Percentiles rank a stretch among this genome's conserved stretches.
These are phyloP conservation scores for Fusarium sterilihyphosum DNA, from an alignment of 2,329 filamentous ascomycete species.

Conservation along the genomic window DNA sequence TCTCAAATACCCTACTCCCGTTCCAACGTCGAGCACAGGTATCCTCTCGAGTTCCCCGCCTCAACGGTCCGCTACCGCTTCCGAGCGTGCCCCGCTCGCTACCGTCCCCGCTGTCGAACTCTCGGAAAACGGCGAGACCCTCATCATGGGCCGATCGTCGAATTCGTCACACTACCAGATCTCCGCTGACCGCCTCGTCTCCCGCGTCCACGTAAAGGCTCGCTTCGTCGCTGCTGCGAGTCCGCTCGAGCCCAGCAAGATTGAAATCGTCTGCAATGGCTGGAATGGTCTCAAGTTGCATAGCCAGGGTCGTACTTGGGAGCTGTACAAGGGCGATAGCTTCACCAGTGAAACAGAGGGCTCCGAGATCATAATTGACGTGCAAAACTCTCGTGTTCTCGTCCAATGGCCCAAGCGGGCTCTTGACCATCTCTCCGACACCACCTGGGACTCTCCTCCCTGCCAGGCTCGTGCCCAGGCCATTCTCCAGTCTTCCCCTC, in stretches of 20 bases:
- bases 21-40: conserved; percentile 92
- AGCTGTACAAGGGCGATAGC: conserved; percentile 85
- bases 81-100: conserved; percentile 84
- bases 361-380: conserved; percentile 92
- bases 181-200: conserved; percentile 90
- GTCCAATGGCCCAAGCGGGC: conserved; percentile 81
- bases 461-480: conserved; percentile 45
- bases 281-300: conserved; percentile 97
- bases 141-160: conserved; percentile 92
- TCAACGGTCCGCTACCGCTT: conserved; percentile 65
- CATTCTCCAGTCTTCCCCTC: conserved; percentile 68
- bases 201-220: conserved; percentile 91
- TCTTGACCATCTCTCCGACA: conserved; percentile 68
- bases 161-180: conserved; percentile 96
- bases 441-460: conserved; percentile 75
- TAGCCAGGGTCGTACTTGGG: conserved; percentile 87
- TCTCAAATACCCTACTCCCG: conserved; percentile 87
- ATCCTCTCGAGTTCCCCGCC: conserved; percentile 90
- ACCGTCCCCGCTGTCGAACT: conserved; percentile 86
- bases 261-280: conserved; percentile 90
- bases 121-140: conserved; percentile 79
- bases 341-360: conserved; percentile 91
- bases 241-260: conserved; percentile 75
- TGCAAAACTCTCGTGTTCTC: conserved; percentile 90
- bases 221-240: conserved; percentile 78